Percentiles rank a stretch among this genome's conserved stretches.
Conservation (phyloP, 2,329 filamentous ascomycete species). For the Dactylellina parvicollis region DNA sequence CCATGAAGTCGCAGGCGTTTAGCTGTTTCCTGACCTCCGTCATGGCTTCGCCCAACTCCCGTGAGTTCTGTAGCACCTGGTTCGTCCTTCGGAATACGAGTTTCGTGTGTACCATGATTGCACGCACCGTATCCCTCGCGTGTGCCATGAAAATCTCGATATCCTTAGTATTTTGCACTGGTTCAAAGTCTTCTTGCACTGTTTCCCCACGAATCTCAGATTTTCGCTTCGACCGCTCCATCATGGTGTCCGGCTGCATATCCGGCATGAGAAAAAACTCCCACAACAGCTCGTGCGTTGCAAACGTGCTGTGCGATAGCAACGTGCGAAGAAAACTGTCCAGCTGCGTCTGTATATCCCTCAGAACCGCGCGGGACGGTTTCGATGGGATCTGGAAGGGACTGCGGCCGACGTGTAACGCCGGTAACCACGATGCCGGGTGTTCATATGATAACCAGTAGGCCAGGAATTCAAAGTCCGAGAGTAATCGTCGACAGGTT, state of each 20-base stretch:
- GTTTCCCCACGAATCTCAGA: constrained; percentile 83
- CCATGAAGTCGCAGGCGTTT: constrained; percentile 56
- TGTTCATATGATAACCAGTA: constrained; percentile 86
- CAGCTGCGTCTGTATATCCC: constrained; percentile 85
- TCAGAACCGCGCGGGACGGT: constrained; percentile 84
- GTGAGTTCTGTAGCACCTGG: constrained; percentile 53
- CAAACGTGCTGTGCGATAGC: constrained; percentile 87
- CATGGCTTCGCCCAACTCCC: constrained; percentile 67
- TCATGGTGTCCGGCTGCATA: constrained; percentile 87
- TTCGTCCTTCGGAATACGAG: constrained; percentile 79
- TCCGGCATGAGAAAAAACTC: constrained; percentile 98
- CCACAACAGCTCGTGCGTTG: constrained; percentile 97
- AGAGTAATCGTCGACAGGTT: constrained; percentile 85
- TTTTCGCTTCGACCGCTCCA: constrained; percentile 85
- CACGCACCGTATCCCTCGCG: constrained; percentile 86
- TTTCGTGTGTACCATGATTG: constrained; percentile 83
- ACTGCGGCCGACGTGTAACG: constrained; percentile 78
- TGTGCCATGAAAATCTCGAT: constrained; percentile 93
- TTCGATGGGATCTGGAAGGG: constrained; percentile 94
- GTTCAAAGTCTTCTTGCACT: constrained; percentile 86
- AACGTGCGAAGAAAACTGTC: constrained; percentile 90
- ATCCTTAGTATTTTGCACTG: constrained; percentile 82
- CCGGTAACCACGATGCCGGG: constrained; percentile 93
- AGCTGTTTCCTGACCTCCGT: constrained; percentile 54
- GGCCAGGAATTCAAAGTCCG: constrained; percentile 90